A percentile compares a stretch with the other conserved stretches of the same genome.
Conservation (phyloP, 192 early-diverging fungal species). For the Coemansia sp. region DNA sequence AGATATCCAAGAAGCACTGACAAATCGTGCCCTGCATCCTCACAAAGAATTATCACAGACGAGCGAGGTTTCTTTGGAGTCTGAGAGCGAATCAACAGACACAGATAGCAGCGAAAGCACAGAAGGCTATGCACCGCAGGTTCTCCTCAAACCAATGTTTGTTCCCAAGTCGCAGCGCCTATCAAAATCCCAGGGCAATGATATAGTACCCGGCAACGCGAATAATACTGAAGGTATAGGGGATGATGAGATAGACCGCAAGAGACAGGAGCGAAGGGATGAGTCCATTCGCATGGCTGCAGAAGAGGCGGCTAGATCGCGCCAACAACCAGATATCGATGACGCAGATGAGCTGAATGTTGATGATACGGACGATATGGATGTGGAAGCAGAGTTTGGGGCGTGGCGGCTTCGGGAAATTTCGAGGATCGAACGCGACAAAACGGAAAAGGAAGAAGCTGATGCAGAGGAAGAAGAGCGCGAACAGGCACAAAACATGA, state of each 20-base stretch:
- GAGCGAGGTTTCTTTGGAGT: background rate
- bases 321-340: slow-evolving; percentile 47
- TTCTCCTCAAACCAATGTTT: slow-evolving; percentile 88
- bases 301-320: slow-evolving; percentile 27
- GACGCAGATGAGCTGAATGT: slow-evolving; percentile 56
- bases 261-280: slow-evolving; percentile 58
- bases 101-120: slow-evolving; percentile 50
- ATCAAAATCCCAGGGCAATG: background rate
- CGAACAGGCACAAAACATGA: slow-evolving; percentile 76
- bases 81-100: slow-evolving; percentile 1
- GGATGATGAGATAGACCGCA: slow-evolving; percentile 56
- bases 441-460: slow-evolving; percentile 67
- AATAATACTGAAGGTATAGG: slow-evolving; percentile 57
- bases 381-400: slow-evolving; percentile 86
- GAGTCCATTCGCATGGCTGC: slow-evolving; percentile 38
- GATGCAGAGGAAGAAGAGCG: slow-evolving; percentile 77
- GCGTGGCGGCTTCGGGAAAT: slow-evolving; percentile 92
- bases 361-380: slow-evolving; percentile 90
- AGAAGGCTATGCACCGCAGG: slow-evolving; percentile 61
- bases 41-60: background rate
- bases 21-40: background rate
- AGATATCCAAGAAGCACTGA: background rate
- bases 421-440: slow-evolving; percentile 83
- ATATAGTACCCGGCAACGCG: background rate
- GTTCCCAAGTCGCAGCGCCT: slow-evolving; percentile 73